Evolutionary conservation across 2,329 filamentous ascomycete genomes (phyloP), one percentile per base, ranked within the genome.

Genomic region (Sporothrix euskadiensis): DNA sequence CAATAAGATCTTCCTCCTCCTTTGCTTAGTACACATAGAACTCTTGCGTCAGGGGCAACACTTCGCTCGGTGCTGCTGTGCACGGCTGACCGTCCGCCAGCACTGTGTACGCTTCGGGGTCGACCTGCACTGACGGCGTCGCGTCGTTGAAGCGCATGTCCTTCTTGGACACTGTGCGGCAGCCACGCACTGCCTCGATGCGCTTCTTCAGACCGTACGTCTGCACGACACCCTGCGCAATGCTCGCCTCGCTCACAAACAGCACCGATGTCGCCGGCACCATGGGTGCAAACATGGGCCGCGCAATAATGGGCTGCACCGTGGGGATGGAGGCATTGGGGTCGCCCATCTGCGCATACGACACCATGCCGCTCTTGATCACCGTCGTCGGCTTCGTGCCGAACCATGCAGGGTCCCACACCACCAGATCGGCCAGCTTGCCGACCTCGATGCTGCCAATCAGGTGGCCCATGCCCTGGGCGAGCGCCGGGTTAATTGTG

Each of bases 101-200:
- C 35, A 98, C 94, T 19, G 85, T 88, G 83, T 98, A 98, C 79
- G 88, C 90, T 86, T 98, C 95, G 5, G 95, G 92, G 81, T 98
- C 94, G 74, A 98, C 94, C 78, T 85, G 90, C 93, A 98, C 98
- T 83, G 87, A 89, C 16, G 95, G 95, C 88, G 89, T 94, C 72
- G 83, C 83, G 79, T 94, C 90, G 81, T 98, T 98, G 82, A 89
- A 94, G 79, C 93, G 94, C 94, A 98, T 97, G 82, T 98, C 92
- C 78, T 83, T 86, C 86, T 98, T 98, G 59, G 90, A 86, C 61
- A 97, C 87, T 44, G 81, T 87, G 74, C 94, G 77, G 81, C 94
- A 97, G 73, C 88, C 88, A 79, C 87, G 90, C 68, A 98, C 94
- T 3, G 93, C 85, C 83, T 96, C 93, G 76, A 98, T 84, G 65